Conservation (phyloP, 306 rosid genomes). For the Vicia sativa region DNA sequence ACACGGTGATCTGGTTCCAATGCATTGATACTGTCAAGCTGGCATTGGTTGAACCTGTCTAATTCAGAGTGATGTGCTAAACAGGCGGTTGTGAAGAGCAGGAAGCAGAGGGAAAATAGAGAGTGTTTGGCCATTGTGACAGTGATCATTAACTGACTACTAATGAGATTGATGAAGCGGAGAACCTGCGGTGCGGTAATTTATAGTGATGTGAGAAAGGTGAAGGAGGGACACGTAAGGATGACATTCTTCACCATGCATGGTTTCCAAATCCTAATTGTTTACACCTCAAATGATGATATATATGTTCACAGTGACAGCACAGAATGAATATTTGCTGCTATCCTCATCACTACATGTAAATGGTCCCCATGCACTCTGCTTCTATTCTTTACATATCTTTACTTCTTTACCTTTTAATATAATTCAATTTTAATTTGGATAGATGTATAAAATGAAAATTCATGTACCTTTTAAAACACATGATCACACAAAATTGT, state of each 20-base stretch:
- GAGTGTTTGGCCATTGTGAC: not conserved
- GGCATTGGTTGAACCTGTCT: slow-evolving; percentile 30
- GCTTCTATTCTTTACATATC: not conserved
- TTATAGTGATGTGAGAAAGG: slow-evolving; percentile 20
- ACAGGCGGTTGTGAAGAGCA: slow-evolving; percentile 35
- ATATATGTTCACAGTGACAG: not conserved
- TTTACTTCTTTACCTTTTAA: not conserved
- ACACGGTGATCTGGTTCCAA: slow-evolving; percentile 42
- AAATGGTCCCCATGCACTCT: slow-evolving; percentile 7
- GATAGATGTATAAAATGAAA: not conserved
- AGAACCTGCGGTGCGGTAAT: not conserved
- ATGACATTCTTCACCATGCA: slow-evolving; percentile 59
- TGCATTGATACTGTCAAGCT: slow-evolving; percentile 20
- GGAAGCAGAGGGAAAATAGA: slow-evolving; percentile 12
- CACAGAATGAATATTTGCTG: slow-evolving; percentile 1
- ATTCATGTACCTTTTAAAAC: not conserved
- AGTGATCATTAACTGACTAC: not conserved
- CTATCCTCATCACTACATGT: not conserved
- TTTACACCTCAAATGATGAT: slow-evolving; percentile 47
- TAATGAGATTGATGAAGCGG: not conserved
- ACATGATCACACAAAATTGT: slow-evolving; percentile 11
- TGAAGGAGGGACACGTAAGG: slow-evolving; percentile 40
- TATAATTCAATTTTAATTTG: not conserved
- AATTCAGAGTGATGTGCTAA: slow-evolving; percentile 30
- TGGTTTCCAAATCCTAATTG: slow-evolving; percentile 16